Conservation (phyloP, 2,329 filamentous ascomycete genomes). For the Botrytis porri region DNA sequence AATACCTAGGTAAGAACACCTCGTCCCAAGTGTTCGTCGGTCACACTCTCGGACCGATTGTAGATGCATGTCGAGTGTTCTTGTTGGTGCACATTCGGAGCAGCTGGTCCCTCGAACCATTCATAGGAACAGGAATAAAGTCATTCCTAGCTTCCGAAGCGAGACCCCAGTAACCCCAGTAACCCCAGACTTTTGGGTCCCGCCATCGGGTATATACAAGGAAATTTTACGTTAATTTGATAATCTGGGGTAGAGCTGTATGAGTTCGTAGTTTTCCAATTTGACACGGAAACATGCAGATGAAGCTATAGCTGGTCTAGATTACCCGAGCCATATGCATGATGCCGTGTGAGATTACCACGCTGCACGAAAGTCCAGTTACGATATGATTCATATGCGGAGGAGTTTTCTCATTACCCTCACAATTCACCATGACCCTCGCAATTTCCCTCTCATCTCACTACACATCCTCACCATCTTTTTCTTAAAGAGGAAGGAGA, state of each 20-base stretch:
- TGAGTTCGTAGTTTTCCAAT: not conserved
- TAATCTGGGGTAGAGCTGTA: slow-evolving; percentile 11
- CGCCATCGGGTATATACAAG: not conserved
- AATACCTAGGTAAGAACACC: not conserved
- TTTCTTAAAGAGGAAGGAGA: not conserved
- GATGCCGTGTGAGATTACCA: slow-evolving; percentile 14
- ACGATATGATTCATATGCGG: not conserved
- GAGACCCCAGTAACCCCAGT: not conserved
- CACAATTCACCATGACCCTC: not conserved
- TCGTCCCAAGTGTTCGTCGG: not conserved
- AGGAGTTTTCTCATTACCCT: not conserved
- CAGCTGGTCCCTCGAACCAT: not conserved
- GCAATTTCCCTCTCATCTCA: not conserved
- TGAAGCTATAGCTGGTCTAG: slow-evolving; percentile 10
- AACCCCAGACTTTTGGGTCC: not conserved
- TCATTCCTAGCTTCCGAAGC: not conserved
- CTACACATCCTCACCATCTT: not conserved
- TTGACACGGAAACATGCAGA: not conserved
- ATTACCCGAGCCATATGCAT: slow-evolving; percentile 10
- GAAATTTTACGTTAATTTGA: not conserved
- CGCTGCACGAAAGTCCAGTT: not conserved
- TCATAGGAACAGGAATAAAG: not conserved
- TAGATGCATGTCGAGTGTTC: not conserved
- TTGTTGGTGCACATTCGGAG: not conserved
- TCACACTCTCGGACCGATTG: slow-evolving; percentile 18